phyloP scores from a whole-genome alignment of 495 filamentous ascomycete genomes.

The Lophium mytilinum region DNA sequence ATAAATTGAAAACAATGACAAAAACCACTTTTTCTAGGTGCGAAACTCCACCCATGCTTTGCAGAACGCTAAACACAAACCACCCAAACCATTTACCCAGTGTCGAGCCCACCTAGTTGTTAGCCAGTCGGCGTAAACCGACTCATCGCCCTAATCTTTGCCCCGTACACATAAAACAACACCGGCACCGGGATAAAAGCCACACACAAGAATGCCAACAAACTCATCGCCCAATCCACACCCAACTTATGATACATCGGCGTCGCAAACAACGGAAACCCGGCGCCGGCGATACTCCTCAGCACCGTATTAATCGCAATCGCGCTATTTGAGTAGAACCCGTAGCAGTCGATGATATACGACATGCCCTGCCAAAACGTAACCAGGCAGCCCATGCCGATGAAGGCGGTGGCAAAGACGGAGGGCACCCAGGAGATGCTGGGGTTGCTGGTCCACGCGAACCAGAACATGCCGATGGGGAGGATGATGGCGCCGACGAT shows the following conservation, averaged over 20 bases:
- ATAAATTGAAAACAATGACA: no score
- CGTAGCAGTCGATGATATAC: slow-evolving; percentile 25
- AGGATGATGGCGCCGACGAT: slow-evolving; percentile 11
- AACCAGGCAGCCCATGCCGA: slow-evolving; percentile 22
- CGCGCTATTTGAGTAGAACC: slow-evolving; percentile 20
- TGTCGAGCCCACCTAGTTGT: neutral
- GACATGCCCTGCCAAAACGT: slow-evolving; percentile 23
- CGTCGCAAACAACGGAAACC: slow-evolving; percentile 23
- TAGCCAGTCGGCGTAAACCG: slow-evolving; percentile 1
- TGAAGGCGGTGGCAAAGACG: slow-evolving; percentile 16
- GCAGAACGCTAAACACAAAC: no score
- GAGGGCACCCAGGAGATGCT: slow-evolving; percentile 15
- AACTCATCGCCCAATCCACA: slow-evolving; percentile 19
- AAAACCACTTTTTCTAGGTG: no score
- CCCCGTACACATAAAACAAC: slow-evolving; percentile 23
- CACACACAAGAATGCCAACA: slow-evolving; percentile 21
- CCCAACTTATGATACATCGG: slow-evolving; percentile 24
- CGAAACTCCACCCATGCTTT: no score
- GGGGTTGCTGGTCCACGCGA: slow-evolving; percentile 11
- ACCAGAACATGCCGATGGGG: neutral
- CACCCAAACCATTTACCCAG: no score
- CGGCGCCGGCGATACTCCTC: slow-evolving; percentile 14
- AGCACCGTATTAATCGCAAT: slow-evolving; percentile 23
- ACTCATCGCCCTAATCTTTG: slow-evolving; percentile 16
- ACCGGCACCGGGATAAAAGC: slow-evolving; percentile 20